phyloP scores from a whole-genome alignment of 1,284 basidiomycete species.

The Moesziomyces parantarcticus region DNA sequence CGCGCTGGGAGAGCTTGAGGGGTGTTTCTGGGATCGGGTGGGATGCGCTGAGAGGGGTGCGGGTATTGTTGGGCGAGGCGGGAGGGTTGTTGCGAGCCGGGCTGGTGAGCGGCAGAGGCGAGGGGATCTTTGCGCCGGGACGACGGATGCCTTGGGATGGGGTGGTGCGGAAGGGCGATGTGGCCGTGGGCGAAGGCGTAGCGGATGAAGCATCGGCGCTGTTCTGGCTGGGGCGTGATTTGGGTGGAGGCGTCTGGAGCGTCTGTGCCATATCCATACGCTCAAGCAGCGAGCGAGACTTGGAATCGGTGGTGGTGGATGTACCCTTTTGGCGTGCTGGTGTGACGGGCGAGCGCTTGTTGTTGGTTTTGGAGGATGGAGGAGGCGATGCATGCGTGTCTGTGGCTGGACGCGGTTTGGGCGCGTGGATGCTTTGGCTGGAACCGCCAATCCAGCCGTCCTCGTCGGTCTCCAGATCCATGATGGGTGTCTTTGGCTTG shows the following conservation, averaged over 20 bases:
- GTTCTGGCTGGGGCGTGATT: neutral
- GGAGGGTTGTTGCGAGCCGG: conserved; percentile 37
- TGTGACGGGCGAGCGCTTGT: conserved; percentile 21
- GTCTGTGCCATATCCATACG: conserved; percentile 36
- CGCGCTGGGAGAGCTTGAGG: conserved; percentile 50
- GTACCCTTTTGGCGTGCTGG: conserved; percentile 11
- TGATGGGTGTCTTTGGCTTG: conserved; percentile 20
- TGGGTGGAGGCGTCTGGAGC: conserved; percentile 33
- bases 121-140: conserved; percentile 44
- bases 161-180: conserved; percentile 30
- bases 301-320: neutral
- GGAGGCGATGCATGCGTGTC: conserved; percentile 22
- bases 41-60: conserved; percentile 58
- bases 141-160: conserved; percentile 41
- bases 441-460: conserved; percentile 52
- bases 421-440: conserved; percentile 53
- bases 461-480: conserved; percentile 37
- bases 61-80: conserved; percentile 31
- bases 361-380: conserved; percentile 12
- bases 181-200: conserved; percentile 18
- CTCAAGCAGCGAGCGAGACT: conserved; percentile 25
- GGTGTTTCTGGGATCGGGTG: conserved; percentile 59
- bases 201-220: neutral
- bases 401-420: conserved; percentile 8
- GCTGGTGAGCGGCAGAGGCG: conserved; percentile 44